Evolutionary conservation across 805 yeast species (phyloP).

Genomic region (Blastobotrys terrestris): DNA sequence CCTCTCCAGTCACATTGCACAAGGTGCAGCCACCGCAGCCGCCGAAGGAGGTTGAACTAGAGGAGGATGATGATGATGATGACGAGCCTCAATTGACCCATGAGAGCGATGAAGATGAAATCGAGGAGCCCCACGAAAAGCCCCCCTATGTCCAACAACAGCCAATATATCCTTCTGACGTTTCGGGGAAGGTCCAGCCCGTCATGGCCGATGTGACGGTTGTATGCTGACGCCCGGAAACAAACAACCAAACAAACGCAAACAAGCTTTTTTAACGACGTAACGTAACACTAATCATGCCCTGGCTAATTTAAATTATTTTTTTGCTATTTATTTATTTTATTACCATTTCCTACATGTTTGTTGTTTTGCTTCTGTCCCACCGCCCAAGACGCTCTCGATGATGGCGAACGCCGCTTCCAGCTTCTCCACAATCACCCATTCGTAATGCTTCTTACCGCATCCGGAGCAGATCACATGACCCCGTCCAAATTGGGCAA

Average conservation of each 20-base stretch:
- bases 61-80: slow-evolving; percentile 24
- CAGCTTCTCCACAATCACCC: slow-evolving; percentile 22
- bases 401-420: slow-evolving; percentile 5
- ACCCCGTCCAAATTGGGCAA: slow-evolving; percentile 24
- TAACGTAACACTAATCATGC: background rate
- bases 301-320: no score
- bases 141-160: background rate
- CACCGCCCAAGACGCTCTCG: no score
- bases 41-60: slow-evolving; percentile 29
- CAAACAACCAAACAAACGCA: no score
- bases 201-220: background rate
- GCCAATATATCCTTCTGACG: no score
- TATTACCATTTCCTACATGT: no score
- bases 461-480: slow-evolving; percentile 28
- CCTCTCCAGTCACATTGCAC: slow-evolving; percentile 12
- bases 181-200: background rate
- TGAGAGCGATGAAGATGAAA: slow-evolving; percentile 2
- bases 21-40: slow-evolving; percentile 5
- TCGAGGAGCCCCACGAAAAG: slow-evolving; percentile 5
- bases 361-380: no score
- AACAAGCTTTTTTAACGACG: no score
- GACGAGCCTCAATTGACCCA: background rate
- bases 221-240: no score
- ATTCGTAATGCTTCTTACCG: slow-evolving; percentile 21
- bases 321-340: no score